Percentiles rank a stretch among this genome's conserved stretches.
Conservation (phyloP, 192 early-diverging fungal species). For the Coemansia sp. region DNA sequence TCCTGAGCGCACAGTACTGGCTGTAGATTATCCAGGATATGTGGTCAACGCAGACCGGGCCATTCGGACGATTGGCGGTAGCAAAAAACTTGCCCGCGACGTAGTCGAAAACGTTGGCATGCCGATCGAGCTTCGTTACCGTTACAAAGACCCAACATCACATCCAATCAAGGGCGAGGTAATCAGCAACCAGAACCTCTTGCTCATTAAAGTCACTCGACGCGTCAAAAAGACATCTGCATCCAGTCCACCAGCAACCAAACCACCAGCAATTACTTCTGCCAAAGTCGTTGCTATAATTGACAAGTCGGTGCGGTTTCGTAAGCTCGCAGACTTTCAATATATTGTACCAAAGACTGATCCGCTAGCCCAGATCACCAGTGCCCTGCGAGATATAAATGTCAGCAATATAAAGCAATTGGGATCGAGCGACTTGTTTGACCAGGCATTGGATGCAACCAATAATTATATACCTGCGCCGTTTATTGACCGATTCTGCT, state of each 20-base stretch:
- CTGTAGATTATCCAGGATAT: slow-evolving; percentile 54
- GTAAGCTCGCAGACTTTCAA: slow-evolving; percentile 50
- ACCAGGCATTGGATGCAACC: background rate
- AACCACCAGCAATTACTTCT: background rate
- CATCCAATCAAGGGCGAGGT: slow-evolving; percentile 52
- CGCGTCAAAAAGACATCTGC: slow-evolving; percentile 21
- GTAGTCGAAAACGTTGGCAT: slow-evolving; percentile 19
- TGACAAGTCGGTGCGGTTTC: slow-evolving; percentile 50
- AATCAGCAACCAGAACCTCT: slow-evolving; percentile 35
- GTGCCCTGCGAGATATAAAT: slow-evolving; percentile 15
- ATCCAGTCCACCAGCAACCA: background rate
- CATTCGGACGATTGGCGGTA: slow-evolving; percentile 44
- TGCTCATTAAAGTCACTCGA: slow-evolving; percentile 48
- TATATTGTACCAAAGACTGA: slow-evolving; percentile 30
- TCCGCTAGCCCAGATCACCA: slow-evolving; percentile 14
- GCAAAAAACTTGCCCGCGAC: slow-evolving; percentile 32
- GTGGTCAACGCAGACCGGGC: slow-evolving; percentile 38
- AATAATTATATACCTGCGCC: slow-evolving; percentile 40
- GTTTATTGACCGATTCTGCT: slow-evolving; percentile 35
- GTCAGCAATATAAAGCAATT: slow-evolving; percentile 30
- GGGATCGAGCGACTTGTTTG: slow-evolving; percentile 20
- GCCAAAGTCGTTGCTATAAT: slow-evolving; percentile 39
- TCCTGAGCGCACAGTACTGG: slow-evolving; percentile 26
- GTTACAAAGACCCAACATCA: slow-evolving; percentile 45
- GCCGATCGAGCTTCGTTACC: slow-evolving; percentile 52